Conservation (phyloP, 805 yeast species). For the Lachancea thermotolerans region DNA sequence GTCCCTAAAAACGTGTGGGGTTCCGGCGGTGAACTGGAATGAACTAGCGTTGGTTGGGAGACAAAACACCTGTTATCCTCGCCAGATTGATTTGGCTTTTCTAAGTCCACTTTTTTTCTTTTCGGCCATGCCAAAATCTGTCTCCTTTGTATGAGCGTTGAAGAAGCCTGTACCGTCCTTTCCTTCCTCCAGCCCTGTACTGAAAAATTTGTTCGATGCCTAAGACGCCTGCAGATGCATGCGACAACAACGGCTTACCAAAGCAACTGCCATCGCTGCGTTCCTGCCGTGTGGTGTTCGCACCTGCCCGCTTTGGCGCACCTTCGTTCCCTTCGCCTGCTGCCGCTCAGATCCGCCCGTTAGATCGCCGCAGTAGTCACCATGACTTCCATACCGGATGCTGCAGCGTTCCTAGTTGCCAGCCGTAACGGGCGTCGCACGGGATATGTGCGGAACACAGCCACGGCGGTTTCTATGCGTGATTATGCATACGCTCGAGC, state of each 20-base stretch:
- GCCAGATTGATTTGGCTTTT: not conserved
- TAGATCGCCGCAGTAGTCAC: too few species aligned
- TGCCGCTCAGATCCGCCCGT: too few species aligned
- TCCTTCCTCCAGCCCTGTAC: not conserved
- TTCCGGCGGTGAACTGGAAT: not conserved
- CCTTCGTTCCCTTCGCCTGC: too few species aligned
- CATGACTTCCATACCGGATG: too few species aligned
- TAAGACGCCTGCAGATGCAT: not conserved
- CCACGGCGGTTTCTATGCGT: too few species aligned
- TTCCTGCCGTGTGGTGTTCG: not conserved
- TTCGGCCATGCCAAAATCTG: not conserved
- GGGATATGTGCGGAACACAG: too few species aligned
- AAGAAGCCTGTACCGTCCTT: not conserved
- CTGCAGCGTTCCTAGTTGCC: too few species aligned
- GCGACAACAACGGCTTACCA: not conserved
- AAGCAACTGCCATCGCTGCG: not conserved
- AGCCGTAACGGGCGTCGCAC: too few species aligned
- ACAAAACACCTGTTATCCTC: not conserved
- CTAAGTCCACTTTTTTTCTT: not conserved
- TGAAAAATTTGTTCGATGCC: constrained; percentile 4
- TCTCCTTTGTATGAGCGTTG: not conserved
- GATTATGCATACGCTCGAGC: too few species aligned
- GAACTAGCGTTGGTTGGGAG: not conserved
- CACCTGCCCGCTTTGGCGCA: too few species aligned
- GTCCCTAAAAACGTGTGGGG: too few species aligned